Conservation (phyloP, 352 stramenopile genomes). For the Globisporangium recalcitrans region DNA sequence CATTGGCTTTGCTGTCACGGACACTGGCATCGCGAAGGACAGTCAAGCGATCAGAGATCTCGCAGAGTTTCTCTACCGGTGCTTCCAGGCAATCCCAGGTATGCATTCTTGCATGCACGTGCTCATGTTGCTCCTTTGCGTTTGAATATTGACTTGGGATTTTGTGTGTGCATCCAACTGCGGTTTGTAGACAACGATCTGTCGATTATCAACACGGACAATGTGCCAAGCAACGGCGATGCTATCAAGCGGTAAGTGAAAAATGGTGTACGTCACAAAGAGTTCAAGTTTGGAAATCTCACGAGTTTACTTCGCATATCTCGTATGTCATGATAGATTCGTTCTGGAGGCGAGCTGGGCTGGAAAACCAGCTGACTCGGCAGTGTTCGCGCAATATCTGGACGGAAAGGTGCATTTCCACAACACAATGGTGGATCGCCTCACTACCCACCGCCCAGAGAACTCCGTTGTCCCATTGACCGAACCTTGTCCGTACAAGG, state of each 20-base stretch:
- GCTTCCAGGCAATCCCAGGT: conserved; percentile 35
- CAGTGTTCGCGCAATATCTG: conserved; percentile 39
- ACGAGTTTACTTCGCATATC: not conserved
- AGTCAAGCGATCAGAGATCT: conserved; percentile 45
- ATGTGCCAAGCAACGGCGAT: conserved; percentile 64
- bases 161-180: conserved; percentile 3
- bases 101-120: conserved; percentile 1
- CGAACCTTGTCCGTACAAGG: conserved; percentile 58
- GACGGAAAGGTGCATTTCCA: conserved; percentile 56
- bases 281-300: not conserved
- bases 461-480: conserved; percentile 50
- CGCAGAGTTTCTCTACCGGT: conserved; percentile 41
- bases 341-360: conserved; percentile 25
- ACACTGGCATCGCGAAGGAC: conserved; percentile 26
- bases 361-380: conserved; percentile 17
- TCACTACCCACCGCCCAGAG: conserved; percentile 44
- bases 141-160: not conserved
- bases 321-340: conserved; percentile 14
- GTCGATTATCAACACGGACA: conserved; percentile 80
- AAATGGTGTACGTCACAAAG: not conserved
- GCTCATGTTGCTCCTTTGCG: not conserved
- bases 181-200: conserved; percentile 33
- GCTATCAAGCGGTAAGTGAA: conserved; percentile 35
- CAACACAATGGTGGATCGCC: conserved; percentile 84
- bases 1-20: conserved; percentile 44